A percentile compares a stretch with the other conserved stretches of the same genome.
These are phyloP conservation scores for Lactifluus subvellereus DNA, from an alignment of 768 basidiomycete species.

Conservation along the genomic window DNA sequence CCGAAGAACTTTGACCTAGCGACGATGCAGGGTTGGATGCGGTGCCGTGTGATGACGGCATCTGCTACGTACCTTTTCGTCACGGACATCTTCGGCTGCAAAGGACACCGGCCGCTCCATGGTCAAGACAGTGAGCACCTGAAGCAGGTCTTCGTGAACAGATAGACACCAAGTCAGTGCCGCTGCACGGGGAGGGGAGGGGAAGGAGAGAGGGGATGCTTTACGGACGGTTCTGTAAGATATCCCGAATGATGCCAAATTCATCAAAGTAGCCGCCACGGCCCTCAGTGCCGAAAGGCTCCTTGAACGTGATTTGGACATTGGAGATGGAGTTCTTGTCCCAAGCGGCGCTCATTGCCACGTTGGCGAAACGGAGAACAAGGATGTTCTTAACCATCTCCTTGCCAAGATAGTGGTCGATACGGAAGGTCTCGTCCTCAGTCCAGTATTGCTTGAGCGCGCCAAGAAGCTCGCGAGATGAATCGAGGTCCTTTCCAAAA, in stretches of 20 bases:
- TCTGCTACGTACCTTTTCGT: conserved; percentile 79
- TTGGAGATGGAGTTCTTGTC: conserved; percentile 95
- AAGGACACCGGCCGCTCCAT: conserved; percentile 99
- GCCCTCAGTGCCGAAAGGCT: conserved; percentile 98
- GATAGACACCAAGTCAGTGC: not conserved
- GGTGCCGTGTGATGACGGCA: not conserved
- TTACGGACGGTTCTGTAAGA: conserved; percentile 93
- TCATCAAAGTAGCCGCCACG: conserved; percentile 99
- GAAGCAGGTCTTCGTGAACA: conserved; percentile 66
- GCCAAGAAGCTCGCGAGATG: conserved; percentile 69
- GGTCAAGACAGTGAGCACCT: conserved; percentile 89
- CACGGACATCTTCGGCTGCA: conserved; percentile 93
- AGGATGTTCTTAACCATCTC: conserved; percentile 99
- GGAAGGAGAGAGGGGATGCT: not conserved
- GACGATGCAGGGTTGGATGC: conserved; percentile 24
- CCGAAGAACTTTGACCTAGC: conserved; percentile 91
- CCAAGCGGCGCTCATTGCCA: conserved; percentile 84
- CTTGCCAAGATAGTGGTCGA: conserved; percentile 99
- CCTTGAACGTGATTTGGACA: conserved; percentile 99
- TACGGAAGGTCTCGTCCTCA: conserved; percentile 98
- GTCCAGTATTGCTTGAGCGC: conserved; percentile 84
- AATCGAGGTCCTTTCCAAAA: conserved; percentile 91
- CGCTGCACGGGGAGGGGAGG: not conserved
- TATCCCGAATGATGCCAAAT: conserved; percentile 97
- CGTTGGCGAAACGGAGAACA: conserved; percentile 91